Percentiles rank a stretch among this genome's conserved stretches.
These are phyloP conservation scores for Staphylotrichum tortipilum DNA, from an alignment of 495 filamentous ascomycete genomes.

Conservation along the genomic window DNA sequence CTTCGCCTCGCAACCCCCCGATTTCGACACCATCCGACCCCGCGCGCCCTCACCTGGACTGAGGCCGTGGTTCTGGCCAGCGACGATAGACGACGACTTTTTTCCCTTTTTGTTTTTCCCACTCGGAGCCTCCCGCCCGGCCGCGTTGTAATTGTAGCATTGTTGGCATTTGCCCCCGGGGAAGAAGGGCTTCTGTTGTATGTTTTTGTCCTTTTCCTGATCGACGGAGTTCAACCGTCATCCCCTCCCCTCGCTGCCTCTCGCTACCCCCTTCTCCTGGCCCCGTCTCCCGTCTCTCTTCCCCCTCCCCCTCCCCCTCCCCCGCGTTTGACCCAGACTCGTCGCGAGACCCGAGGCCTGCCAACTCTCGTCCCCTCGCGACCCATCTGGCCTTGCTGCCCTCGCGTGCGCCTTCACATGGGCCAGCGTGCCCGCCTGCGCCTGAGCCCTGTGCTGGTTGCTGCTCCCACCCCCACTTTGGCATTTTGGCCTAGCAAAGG, in stretches of 20 bases:
- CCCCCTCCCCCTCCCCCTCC: not conserved
- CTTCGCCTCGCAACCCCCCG: slow-evolving; percentile 7
- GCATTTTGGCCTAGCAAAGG: too few species aligned
- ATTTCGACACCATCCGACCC: not conserved
- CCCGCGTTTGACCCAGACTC: not conserved
- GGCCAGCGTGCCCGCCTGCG: not conserved
- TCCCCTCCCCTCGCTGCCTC: not conserved
- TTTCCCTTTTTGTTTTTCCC: slow-evolving; percentile 9
- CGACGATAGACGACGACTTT: slow-evolving; percentile 5
- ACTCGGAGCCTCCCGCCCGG: not conserved
- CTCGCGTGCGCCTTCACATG: not conserved
- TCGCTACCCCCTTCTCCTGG: too few species aligned
- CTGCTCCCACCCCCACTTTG: not conserved
- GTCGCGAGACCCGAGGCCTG: too few species aligned
- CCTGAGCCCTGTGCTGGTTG: too few species aligned
- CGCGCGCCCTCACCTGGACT: not conserved
- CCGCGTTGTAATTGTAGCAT: slow-evolving; percentile 23
- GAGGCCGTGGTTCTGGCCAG: not conserved
- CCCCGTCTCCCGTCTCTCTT: too few species aligned
- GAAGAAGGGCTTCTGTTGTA: slow-evolving; percentile 20
- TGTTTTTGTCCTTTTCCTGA: not conserved
- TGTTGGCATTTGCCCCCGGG: slow-evolving; percentile 19
- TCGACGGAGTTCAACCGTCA: not conserved
- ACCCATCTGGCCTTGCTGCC: not conserved
- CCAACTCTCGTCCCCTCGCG: too few species aligned